Conservation (phyloP, 2,329 filamentous ascomycete genomes). For the Colletotrichum falcatum region DNA sequence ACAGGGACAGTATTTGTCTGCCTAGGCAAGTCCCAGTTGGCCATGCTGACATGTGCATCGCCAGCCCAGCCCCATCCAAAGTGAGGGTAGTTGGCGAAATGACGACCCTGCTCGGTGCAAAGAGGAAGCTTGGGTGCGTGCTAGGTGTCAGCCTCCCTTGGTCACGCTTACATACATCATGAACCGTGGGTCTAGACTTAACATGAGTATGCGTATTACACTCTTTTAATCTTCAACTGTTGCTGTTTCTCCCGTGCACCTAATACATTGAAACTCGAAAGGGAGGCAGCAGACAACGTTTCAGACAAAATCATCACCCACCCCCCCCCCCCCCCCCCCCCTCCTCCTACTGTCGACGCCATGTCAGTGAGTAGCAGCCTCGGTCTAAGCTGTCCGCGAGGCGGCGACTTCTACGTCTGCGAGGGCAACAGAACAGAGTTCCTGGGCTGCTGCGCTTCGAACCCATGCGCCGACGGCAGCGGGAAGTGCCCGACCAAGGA, state of each 20-base stretch:
- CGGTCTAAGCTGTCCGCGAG: slow-evolving; percentile 49
- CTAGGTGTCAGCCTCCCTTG: not conserved
- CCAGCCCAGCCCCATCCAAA: slow-evolving; percentile 9
- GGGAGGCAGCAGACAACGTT: not conserved
- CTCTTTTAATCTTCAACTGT: not conserved
- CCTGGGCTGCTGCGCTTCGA: slow-evolving; percentile 55
- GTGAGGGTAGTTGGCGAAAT: slow-evolving; percentile 13
- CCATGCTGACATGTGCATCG: not conserved
- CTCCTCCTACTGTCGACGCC: not conserved
- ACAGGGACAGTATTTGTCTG: slow-evolving; percentile 21
- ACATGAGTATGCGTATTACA: not conserved
- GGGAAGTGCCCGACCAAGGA: slow-evolving; percentile 50
- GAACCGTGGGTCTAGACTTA: not conserved
- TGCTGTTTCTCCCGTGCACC: not conserved
- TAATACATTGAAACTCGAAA: not conserved
- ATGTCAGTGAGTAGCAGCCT: slow-evolving; percentile 34
- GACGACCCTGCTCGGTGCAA: slow-evolving; percentile 9
- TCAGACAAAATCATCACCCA: not conserved
- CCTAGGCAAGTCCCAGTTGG: not conserved
- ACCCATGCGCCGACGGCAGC: slow-evolving; percentile 50
- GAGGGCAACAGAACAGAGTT: slow-evolving; percentile 48
- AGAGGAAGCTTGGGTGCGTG: slow-evolving; percentile 23
- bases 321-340: no score
- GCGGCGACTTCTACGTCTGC: slow-evolving; percentile 54
- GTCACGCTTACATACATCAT: slow-evolving; percentile 6